Percentiles rank a stretch among this genome's conserved stretches.
phyloP scores from a whole-genome alignment of 2,329 filamentous ascomycete species.

The Beauveria pseudobassiana region DNA sequence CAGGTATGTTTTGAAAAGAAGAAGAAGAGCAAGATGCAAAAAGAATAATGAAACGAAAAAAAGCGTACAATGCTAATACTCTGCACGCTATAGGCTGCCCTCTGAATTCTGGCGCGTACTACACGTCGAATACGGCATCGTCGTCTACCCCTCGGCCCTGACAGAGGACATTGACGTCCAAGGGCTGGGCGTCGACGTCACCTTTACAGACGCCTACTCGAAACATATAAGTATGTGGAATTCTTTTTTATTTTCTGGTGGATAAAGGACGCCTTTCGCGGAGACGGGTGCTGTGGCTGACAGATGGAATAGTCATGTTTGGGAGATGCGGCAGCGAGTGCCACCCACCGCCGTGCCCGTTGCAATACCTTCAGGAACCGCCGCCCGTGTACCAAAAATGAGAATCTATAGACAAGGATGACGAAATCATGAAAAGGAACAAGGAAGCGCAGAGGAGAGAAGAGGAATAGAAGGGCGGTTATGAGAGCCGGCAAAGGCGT shows the following conservation, averaged over 20 bases:
- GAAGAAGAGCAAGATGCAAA: neutral
- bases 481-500: neutral
- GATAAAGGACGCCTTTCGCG: too few species aligned
- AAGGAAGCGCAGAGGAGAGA: neutral
- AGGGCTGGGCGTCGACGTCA: slow-evolving; percentile 26
- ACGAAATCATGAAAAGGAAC: neutral
- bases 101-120: slow-evolving; percentile 31
- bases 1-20: slow-evolving; percentile 19
- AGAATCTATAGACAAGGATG: neutral
- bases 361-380: slow-evolving; percentile 30
- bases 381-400: slow-evolving; percentile 27
- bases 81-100: slow-evolving; percentile 22
- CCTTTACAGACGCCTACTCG: slow-evolving; percentile 30
- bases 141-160: slow-evolving; percentile 33
- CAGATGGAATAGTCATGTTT: slow-evolving; percentile 26
- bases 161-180: slow-evolving; percentile 27
- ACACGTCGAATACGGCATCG: slow-evolving; percentile 31
- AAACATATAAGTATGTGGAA: slow-evolving; percentile 27
- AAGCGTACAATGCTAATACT: too few species aligned
- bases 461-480: neutral
- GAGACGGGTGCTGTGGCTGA: neutral
- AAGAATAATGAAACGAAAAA: neutral
- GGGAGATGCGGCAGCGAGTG: slow-evolving; percentile 20
- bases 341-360: slow-evolving; percentile 29
- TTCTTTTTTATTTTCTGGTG: neutral